Base-by-base conservation (phyloP, 306 rosid species). In the Trifolium fragiferum region DNA sequence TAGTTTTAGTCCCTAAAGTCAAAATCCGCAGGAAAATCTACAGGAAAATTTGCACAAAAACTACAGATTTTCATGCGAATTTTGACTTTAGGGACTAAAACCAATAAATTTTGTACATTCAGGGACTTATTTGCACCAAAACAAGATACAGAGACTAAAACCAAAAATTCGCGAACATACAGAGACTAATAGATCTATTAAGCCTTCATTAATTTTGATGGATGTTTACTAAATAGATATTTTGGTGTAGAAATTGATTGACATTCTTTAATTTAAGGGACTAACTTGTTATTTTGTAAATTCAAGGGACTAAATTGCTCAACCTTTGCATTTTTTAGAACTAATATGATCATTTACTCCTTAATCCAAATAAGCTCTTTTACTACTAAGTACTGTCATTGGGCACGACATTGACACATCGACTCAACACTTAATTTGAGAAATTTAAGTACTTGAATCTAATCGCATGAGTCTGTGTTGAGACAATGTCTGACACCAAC, bases 181-280 rank as follows among this genome's bases (percentile, higher is more conserved):
- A n/a, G n/a, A n/a, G n/a, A n/a, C n/a, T n/a, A n/a, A n/a, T n/a
- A n/a, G n/a, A n/a, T n/a, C n/a, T n/a, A n/a, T n/a, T n/a, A n/a
- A 64, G 86, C 97, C 51, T 46, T n/a, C n/a, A n/a, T n/a, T n/a
- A n/a, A n/a, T n/a, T n/a, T n/a, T 49, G 54, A 49, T 49, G 54
- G 19, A 5, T 49, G 54, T n/a, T 3, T 15, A 49, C 9, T 14
- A 4, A 49, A 49, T 15, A 49, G 20, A 47, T 49, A n/a, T 15
- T 13, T 46, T 44, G 15, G 6, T 43, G 0, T 44, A 11, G 11
- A 44, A 11, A 46, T 46, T 46, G 53, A 46, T 13, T 46, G 51
- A 4, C 16, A 46, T 46, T 46, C 51, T 13, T 46, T 46, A 13
- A 46, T 0, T 46, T 46, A 46, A 5, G 8, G n/a, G 53, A 6